Evolutionary conservation across 1,284 basidiomycete species (phyloP).

Genomic region (Cutaneotrichosporon cyanovorans): DNA sequence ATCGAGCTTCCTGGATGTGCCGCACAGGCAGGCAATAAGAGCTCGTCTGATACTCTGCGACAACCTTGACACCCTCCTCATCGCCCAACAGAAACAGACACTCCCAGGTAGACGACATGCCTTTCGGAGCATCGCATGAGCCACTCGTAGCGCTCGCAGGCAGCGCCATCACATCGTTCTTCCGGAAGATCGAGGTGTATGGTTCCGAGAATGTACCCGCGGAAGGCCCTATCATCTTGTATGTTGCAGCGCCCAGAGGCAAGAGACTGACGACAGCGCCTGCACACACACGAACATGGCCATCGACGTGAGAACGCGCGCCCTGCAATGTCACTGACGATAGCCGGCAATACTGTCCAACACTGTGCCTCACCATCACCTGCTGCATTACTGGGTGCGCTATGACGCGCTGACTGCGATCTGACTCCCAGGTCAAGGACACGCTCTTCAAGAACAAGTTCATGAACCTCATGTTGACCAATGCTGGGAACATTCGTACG

Average conservation of each 20-base stretch:
- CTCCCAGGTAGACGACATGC: too few species aligned
- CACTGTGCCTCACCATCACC: constrained; percentile 38
- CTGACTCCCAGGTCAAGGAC: constrained; percentile 44
- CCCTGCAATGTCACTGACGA: not conserved
- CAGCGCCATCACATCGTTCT: constrained; percentile 73
- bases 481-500: constrained; percentile 73
- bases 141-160: constrained; percentile 61
- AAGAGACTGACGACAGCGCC: constrained; percentile 52
- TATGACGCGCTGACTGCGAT: not conserved
- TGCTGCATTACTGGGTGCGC: constrained; percentile 90
- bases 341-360: constrained; percentile 42
- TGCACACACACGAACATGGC: constrained; percentile 91
- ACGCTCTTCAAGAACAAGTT: constrained; percentile 69
- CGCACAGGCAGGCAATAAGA: too few species aligned
- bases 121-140: constrained; percentile 54
- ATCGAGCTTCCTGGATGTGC: too few species aligned
- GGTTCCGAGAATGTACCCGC: constrained; percentile 75
- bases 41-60: too few species aligned
- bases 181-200: constrained; percentile 72
- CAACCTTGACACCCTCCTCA: too few species aligned
- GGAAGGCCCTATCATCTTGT: constrained; percentile 82
- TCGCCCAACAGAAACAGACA: too few species aligned
- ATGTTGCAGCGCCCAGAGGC: not conserved
- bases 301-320: constrained; percentile 63
- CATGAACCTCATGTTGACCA: constrained; percentile 65